Conservation (phyloP, 371 early-diverging fungal species). For the Lichtheimia ramosa region DNA sequence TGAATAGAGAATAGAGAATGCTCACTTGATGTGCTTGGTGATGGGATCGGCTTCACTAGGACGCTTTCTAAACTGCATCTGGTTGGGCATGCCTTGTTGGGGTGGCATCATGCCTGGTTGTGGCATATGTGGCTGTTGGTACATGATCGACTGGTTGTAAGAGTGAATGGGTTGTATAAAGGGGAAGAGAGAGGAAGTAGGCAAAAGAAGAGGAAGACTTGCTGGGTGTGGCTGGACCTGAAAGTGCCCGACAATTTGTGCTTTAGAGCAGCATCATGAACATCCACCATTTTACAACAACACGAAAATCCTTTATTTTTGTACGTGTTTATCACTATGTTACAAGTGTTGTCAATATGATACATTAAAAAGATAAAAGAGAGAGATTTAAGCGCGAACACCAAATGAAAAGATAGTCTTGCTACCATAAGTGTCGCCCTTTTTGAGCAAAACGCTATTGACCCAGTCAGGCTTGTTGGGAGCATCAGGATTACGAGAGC, state of each 20-base stretch:
- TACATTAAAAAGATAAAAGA: too few species aligned
- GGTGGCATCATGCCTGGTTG: slow-evolving; percentile 20
- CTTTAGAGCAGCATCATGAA: background rate
- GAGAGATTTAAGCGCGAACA: slow-evolving; percentile 17
- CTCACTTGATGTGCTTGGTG: slow-evolving; percentile 43
- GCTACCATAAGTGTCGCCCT: slow-evolving; percentile 46
- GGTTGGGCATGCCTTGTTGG: slow-evolving; percentile 19
- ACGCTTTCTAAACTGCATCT: slow-evolving; percentile 32
- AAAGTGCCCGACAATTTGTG: too few species aligned
- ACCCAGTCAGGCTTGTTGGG: slow-evolving; percentile 62
- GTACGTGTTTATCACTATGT: too few species aligned
- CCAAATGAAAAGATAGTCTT: slow-evolving; percentile 52
- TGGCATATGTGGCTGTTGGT: slow-evolving; percentile 24
- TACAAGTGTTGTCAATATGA: too few species aligned
- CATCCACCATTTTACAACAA: background rate
- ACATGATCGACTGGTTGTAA: slow-evolving; percentile 19
- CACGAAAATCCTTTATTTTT: too few species aligned
- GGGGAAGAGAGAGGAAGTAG: too few species aligned
- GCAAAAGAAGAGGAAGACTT: too few species aligned
- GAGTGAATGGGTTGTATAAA: too few species aligned
- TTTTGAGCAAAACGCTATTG: slow-evolving; percentile 44
- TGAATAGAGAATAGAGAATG: background rate
- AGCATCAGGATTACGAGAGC: slow-evolving; percentile 68
- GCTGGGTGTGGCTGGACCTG: too few species aligned
- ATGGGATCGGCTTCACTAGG: slow-evolving; percentile 39